These are phyloP conservation scores for Russula sp. DNA, from an alignment of 768 basidiomycete genomes.

Conservation along the genomic window DNA sequence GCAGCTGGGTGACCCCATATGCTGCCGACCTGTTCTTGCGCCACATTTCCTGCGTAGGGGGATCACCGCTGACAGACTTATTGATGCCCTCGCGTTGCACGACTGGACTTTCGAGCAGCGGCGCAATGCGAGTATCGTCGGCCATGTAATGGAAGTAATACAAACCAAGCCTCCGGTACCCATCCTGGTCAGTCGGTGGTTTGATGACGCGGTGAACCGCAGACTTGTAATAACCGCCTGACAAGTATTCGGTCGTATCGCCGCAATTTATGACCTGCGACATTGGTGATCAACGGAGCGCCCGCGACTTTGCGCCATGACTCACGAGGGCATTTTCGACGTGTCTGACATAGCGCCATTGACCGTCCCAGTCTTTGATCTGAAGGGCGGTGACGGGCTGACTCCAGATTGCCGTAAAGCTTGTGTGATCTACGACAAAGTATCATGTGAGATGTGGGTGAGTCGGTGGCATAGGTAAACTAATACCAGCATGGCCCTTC, in stretches of 20 bases:
- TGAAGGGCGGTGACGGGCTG: conserved; percentile 36
- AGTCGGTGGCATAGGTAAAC: not conserved
- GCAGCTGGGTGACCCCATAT: conserved; percentile 32
- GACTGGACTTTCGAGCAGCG: conserved; percentile 31
- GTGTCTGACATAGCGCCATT: conserved; percentile 36
- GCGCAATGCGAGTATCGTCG: conserved; percentile 30
- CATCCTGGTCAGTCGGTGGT: conserved; percentile 34
- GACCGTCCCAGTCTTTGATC: conserved; percentile 32
- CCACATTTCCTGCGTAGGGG: conserved; percentile 32
- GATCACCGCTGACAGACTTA: conserved; percentile 27
- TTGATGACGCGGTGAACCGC: conserved; percentile 37
- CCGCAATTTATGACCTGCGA: conserved; percentile 38
- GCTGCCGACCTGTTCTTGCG: conserved; percentile 29
- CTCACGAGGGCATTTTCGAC: conserved; percentile 34
- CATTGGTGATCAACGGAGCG: not conserved
- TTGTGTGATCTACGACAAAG: conserved; percentile 29
- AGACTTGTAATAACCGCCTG: conserved; percentile 34
- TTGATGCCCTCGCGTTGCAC: conserved; percentile 31
- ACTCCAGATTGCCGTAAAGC: conserved; percentile 35
- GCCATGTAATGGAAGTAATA: conserved; percentile 34
- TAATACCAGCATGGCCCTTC: conserved; percentile 35
- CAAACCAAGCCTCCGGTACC: conserved; percentile 32
- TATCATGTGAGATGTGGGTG: not conserved
- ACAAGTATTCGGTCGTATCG: conserved; percentile 33
- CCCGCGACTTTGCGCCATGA: not conserved